Base-by-base conservation (phyloP, 805 yeast species). In the Suhomyces pyralidae region DNA sequence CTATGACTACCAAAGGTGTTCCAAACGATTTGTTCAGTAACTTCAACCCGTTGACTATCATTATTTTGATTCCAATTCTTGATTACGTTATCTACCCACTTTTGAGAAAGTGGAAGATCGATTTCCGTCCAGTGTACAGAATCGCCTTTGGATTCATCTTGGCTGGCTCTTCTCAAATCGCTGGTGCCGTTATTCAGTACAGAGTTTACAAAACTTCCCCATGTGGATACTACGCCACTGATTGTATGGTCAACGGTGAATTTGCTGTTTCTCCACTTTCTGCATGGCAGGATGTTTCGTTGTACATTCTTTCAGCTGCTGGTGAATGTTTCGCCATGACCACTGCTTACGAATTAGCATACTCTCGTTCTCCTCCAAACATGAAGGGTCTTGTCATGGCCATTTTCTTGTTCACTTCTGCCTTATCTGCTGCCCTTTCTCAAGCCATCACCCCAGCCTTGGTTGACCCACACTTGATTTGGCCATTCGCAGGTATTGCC, bases 21-120 rank as follows among this genome's bases (percentile, higher is more conserved):
- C 84, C 84, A 54, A 81, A 81, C 60, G 84, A 81, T 70, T 73
- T 81, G 59, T 78, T 80, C 68, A 74, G 69, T 56, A 80, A 79
- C 60, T 79, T 81, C 68, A 81, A 81, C 58, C 83, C 82, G 45
- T 70, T 81, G 54, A 75, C 83, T 15, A 81, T 81, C 58, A 78
- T 81, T 55, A 69, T 80, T 47, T 67, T 78, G 53, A 73, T 81
- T 52, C 85, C 84, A 54, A 67, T 81, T 47, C 69, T 80, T 59
- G 82, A 81, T 60, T 67, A 73, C 55, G 49, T 65, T 19, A 38
- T 81, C n/a, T 81, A 81, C 58, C 84, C 85, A 54, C 34, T 66
- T 3, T 63, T 80, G 48, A 71, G 82, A 63, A 76, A 65, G 61
- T 53, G 60, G 49, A 66, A 67, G 28, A 73, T 81, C 58, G 69